Evolutionary conservation across 2,329 filamentous ascomycete species (phyloP).

Genomic region (Colletotrichum sidae): DNA sequence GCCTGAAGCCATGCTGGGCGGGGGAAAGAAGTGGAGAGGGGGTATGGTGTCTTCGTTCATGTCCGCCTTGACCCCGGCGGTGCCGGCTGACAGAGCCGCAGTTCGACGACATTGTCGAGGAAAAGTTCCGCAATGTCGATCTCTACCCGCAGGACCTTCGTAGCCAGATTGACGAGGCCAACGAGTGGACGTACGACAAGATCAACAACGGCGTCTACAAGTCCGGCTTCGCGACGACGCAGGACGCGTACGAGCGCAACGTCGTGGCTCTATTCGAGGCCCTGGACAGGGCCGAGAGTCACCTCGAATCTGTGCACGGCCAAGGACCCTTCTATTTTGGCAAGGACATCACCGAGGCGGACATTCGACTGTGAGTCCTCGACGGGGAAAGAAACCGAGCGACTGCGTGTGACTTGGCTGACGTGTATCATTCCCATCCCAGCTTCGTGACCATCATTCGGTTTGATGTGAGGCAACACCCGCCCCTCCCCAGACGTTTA

Average conservation of each 20-base stretch:
- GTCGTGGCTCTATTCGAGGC: constrained; percentile 78
- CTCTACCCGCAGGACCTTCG: constrained; percentile 76
- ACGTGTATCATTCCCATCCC: constrained; percentile 29
- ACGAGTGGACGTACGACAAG: constrained; percentile 82
- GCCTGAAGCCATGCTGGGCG: too few relatives aligned
- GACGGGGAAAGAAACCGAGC: too few relatives aligned
- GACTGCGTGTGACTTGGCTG: constrained; percentile 27
- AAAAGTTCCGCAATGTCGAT: constrained; percentile 69
- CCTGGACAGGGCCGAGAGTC: constrained; percentile 80
- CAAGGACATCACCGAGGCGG: constrained; percentile 80
- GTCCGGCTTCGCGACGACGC: constrained; percentile 86
- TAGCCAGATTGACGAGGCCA: constrained; percentile 77
- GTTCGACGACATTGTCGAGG: constrained; percentile 79
- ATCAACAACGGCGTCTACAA: constrained; percentile 81
- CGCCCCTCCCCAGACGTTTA: background rate
- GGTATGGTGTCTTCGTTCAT: background rate
- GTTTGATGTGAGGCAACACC: constrained; percentile 66
- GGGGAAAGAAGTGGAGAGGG: too few relatives aligned
- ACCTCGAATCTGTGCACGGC: constrained; percentile 62
- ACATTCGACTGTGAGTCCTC: constrained; percentile 73
- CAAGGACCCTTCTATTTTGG: constrained; percentile 79
- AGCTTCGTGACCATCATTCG: constrained; percentile 77
- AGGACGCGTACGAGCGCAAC: constrained; percentile 84
- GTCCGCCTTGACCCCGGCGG: background rate
- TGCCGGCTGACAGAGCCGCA: constrained; percentile 36